Percentiles rank a stretch among this genome's conserved stretches.
phyloP scores from a whole-genome alignment of 306 rosid genomes.

The Castanea sativa region DNA sequence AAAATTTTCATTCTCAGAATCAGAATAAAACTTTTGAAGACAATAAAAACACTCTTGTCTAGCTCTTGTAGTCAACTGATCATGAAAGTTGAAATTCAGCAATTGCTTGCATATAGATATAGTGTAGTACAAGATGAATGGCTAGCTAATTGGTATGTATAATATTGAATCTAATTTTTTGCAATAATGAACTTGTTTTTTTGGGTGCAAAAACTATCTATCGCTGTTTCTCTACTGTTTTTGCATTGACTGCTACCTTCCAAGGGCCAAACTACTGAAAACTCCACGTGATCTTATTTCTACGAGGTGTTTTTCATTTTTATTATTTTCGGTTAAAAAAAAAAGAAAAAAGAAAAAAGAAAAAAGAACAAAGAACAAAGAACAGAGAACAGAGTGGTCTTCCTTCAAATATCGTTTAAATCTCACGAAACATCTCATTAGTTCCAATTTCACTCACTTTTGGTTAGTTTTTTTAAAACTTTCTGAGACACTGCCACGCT shows the following conservation, averaged over 20 bases:
- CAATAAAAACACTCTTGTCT: too few species aligned
- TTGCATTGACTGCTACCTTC: slow-evolving; percentile 20
- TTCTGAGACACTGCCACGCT: slow-evolving; percentile 26
- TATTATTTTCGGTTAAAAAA: not conserved
- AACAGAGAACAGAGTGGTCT: too few species aligned
- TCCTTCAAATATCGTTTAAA: not conserved
- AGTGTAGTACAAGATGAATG: too few species aligned
- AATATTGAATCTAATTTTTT: not conserved
- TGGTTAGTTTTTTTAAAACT: slow-evolving; percentile 9
- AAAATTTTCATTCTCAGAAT: too few species aligned
- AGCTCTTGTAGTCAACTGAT: too few species aligned
- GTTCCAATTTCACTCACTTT: not conserved
- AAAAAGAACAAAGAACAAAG: too few species aligned
- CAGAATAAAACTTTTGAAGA: too few species aligned
- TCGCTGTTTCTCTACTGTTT: slow-evolving; percentile 1
- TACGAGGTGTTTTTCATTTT: not conserved
- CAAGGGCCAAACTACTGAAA: slow-evolving; percentile 21
- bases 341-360: too few species aligned
- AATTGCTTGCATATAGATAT: too few species aligned
- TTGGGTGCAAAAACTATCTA: not conserved
- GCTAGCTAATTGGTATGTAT: too few species aligned
- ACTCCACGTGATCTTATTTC: slow-evolving; percentile 25
- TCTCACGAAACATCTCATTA: not conserved
- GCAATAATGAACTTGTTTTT: not conserved
- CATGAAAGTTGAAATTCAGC: too few species aligned